Evolutionary conservation across 1,284 basidiomycete genomes (phyloP), one percentile per base, ranked within the genome.

Genomic region (Pyrrhoderma noxium): DNA sequence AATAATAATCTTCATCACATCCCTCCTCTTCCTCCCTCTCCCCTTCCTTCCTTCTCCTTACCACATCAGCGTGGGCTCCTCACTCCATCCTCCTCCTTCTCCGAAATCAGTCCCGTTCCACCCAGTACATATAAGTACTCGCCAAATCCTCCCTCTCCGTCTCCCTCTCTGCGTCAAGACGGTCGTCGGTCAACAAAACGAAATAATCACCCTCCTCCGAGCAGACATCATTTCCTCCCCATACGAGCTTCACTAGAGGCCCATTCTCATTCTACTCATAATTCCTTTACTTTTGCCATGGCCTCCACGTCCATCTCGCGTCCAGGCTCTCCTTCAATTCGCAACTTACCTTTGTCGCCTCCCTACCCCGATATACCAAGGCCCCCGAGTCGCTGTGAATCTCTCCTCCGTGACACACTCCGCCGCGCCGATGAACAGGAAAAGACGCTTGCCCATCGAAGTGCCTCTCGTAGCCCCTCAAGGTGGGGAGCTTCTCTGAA

Each of bases 381-480:
- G 11, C 54, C 54, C 3, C 51, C 54, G 3, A 52, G 50, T 37
- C 71, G 76, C 48, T 79, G 77, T 16, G 76, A 81, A 59, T 72
- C 72, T 16, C 71, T 82, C 35, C 70, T 82, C 36, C 69, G 80
- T 47, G 73, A 79, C 49, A 73, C 81, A 1, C 73, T 83, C 37
- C 67, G 75, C 51, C 71, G 70, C 47, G 79, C 78, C 56, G 71
- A 76, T 48, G 68, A 67, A 45, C 64, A 65, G 31, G 66, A 67
- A 19, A 59, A 67, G 47, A 44, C 61, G 46, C n/a, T 27, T 5
- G 37, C 52, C 18, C 41, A 36, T 19, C 39, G 47, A 42, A 54
- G 45, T 55, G 47, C 58, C 57, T 54, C 38, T 46, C 54, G 34
- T 56, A 57, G 37, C 56, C 52, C 52, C 14, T 36, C n/a, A 16